Percentiles rank a stretch among this genome's conserved stretches.
phyloP scores from a whole-genome alignment of 352 stramenopile genomes.

The Globisporangium lucens region DNA sequence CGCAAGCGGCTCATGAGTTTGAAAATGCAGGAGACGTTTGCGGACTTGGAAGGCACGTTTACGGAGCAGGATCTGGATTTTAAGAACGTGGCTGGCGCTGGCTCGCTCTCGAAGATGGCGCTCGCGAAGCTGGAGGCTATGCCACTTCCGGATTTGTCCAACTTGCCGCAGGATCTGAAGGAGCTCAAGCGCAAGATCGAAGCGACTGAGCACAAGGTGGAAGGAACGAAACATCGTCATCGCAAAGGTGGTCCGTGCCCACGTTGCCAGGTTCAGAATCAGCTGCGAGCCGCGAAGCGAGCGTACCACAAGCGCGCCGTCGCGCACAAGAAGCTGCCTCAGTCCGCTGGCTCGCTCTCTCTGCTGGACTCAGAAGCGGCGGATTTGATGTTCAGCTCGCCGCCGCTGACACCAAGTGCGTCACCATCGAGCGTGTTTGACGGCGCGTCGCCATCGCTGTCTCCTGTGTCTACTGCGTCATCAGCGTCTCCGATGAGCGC shows the following conservation, averaged over 20 bases:
- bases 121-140: slow-evolving; percentile 68
- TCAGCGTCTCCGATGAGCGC: slow-evolving; percentile 7
- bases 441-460: slow-evolving; percentile 24
- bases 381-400: slow-evolving; percentile 17
- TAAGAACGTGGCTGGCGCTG: slow-evolving; percentile 47
- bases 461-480: slow-evolving; percentile 15
- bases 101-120: slow-evolving; percentile 57
- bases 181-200: slow-evolving; percentile 86
- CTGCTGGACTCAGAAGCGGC: slow-evolving; percentile 11
- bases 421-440: slow-evolving; percentile 21
- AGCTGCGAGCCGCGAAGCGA: slow-evolving; percentile 72
- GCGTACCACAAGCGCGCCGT: slow-evolving; percentile 80
- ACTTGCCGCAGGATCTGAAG: slow-evolving; percentile 74
- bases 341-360: slow-evolving; percentile 25
- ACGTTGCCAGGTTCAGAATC: slow-evolving; percentile 81
- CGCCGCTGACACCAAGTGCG: slow-evolving; percentile 12
- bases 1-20: slow-evolving; percentile 59
- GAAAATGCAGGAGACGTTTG: slow-evolving; percentile 71
- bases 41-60: slow-evolving; percentile 58
- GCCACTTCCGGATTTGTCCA: slow-evolving; percentile 67
- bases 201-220: slow-evolving; percentile 78
- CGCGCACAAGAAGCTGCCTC: slow-evolving; percentile 78
- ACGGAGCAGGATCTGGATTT: slow-evolving; percentile 67
- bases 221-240: slow-evolving; percentile 85
- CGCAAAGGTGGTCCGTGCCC: slow-evolving; percentile 79